Evolutionary conservation across 305 asterid genomes (phyloP), one percentile per base, ranked within the genome.

Genomic region (Fraxinus paxiana): DNA sequence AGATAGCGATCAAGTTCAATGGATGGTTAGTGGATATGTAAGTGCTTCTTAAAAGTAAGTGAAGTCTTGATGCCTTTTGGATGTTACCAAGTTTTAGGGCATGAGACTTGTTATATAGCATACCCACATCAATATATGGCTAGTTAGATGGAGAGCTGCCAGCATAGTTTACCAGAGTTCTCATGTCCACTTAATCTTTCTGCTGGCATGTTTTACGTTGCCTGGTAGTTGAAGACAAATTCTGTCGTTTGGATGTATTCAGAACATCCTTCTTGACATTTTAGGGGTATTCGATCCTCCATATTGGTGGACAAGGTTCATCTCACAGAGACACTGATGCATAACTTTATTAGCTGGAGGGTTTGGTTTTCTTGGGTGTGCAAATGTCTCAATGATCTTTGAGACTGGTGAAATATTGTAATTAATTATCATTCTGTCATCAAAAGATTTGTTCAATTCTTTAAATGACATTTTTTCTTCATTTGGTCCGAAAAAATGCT

Each of bases 71-170:
- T 59, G 78, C 18, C 67, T n/a, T 28, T 63, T 78, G 80, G 69
- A 77, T 73, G 73, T 70, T 43, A 10, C 80, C 67, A n/a, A 43
- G 24, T 46, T 75, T 59, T 30, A 37, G 63, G 31, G 38, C 41
- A 73, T 75, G 65, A 61, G 72, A 33, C 78, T 76, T 69, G 56
- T 43, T 76, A 54, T 59, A 1, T 78, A 76, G 33, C 75, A 79
- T 43, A 18, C 73, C 80, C 77, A 51, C 59, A 35, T 75, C 31
- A 74, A 63, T 8, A 1, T 2, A 77, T 3, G 2, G 15, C 56
- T 65, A 65, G 35, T n/a, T 56, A 30, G 77, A 74, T 75, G 80
- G 84, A 76, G 80, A 81, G 80, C 75, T 73, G 79, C 80, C 24
- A 37, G 73, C 24, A 33, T 83, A n/a, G 43, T 61, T 9, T 41